These are phyloP conservation scores for Raddia distichophylla DNA, from an alignment of 176 grass and related monocot species.

Conservation along the genomic window DNA sequence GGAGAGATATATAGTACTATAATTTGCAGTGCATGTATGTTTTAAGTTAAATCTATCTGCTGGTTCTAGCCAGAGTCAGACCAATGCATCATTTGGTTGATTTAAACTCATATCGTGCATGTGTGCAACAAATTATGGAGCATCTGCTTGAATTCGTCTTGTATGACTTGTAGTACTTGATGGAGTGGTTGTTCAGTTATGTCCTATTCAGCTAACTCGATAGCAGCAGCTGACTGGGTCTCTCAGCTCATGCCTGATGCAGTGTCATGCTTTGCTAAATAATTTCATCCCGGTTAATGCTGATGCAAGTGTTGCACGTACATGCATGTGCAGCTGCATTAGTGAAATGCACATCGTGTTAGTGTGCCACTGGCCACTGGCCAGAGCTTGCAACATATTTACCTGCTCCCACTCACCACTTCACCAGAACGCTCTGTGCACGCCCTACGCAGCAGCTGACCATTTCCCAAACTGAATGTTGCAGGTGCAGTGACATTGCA, in stretches of 20 bases:
- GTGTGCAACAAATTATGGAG: neutral
- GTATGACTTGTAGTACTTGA: neutral
- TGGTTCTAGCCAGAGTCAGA: neutral
- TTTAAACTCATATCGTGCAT: neutral
- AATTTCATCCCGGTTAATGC: constrained; percentile 29
- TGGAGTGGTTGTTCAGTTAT: constrained; percentile 48
- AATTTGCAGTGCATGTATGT: neutral
- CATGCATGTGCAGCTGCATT: neutral
- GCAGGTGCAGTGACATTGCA: neutral
- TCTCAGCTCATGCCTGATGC: neutral
- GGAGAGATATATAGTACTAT: neutral
- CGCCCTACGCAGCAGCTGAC: constrained; percentile 26
- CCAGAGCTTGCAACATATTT: constrained; percentile 16
- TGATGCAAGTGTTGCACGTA: constrained; percentile 10
- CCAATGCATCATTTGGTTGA: neutral
- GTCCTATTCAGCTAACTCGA: neutral
- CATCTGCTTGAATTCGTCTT: neutral
- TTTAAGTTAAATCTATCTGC: neutral
- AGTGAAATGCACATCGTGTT: constrained; percentile 6
- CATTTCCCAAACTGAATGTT: constrained; percentile 33
- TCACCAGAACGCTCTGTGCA: neutral
- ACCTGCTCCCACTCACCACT: constrained; percentile 43
- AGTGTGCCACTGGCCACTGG: constrained; percentile 28
- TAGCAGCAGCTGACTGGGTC: constrained; percentile 30
- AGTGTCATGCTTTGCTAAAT: constrained; percentile 10